Conservation (phyloP, 345 rosid genomes). For the Acer negundo region DNA sequence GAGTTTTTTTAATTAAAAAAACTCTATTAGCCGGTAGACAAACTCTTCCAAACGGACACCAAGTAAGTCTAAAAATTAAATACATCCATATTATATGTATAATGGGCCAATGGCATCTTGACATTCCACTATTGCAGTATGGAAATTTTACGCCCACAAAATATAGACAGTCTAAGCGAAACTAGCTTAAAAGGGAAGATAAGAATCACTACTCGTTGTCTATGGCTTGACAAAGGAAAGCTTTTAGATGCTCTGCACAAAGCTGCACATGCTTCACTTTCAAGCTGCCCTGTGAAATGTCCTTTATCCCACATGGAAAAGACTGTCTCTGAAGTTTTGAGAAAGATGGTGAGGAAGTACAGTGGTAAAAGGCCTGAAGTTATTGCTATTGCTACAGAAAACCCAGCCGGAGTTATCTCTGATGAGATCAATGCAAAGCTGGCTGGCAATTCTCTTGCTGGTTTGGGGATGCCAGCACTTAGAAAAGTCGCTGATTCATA, state of each 20-base stretch:
- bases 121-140: conserved; percentile 56
- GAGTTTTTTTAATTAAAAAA: too few relatives aligned
- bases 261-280: conserved; percentile 91
- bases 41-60: too few relatives aligned
- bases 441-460: conserved; percentile 62
- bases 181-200: conserved; percentile 79
- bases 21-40: too few relatives aligned
- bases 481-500: conserved; percentile 50
- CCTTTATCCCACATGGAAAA: conserved; percentile 93
- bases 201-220: conserved; percentile 91
- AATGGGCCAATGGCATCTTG: conserved; percentile 17
- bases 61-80: neutral
- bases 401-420: conserved; percentile 70
- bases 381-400: conserved; percentile 79
- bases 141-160: conserved; percentile 83
- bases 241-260: conserved; percentile 86
- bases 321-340: conserved; percentile 76
- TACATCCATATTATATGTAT: conserved; percentile 7
- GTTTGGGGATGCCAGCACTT: conserved; percentile 54
- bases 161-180: conserved; percentile 39
- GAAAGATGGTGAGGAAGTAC: conserved; percentile 94
- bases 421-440: conserved; percentile 66
- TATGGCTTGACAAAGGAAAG: conserved; percentile 98
- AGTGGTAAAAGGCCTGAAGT: conserved; percentile 97
- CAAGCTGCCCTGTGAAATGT: conserved; percentile 85